These are phyloP conservation scores for Juglanconis oblonga DNA, from an alignment of 2,329 filamentous ascomycete species.

Conservation along the genomic window DNA sequence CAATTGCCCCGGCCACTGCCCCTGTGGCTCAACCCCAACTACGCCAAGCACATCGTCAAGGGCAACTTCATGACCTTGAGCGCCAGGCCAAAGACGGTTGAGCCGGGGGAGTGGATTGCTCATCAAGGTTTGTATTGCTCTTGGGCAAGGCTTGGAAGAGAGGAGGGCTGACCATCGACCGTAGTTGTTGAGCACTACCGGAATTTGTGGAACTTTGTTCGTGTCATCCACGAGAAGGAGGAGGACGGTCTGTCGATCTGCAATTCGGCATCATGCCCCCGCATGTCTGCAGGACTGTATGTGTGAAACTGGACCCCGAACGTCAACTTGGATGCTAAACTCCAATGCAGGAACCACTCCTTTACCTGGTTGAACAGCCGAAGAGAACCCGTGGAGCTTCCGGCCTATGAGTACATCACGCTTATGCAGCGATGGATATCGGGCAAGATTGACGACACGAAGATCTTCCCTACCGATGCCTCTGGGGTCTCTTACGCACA, in stretches of 20 bases:
- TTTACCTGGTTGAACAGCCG: constrained; percentile 95
- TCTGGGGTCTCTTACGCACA: constrained; percentile 65
- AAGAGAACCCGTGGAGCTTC: constrained; percentile 84
- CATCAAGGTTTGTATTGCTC: constrained; percentile 69
- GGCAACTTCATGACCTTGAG: constrained; percentile 97
- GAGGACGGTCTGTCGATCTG: constrained; percentile 75
- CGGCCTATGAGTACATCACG: constrained; percentile 89
- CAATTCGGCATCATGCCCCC: constrained; percentile 79
- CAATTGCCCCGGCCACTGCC: constrained; percentile 66
- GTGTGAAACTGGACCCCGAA: constrained; percentile 46
- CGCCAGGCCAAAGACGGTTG: constrained; percentile 87
- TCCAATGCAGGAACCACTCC: constrained; percentile 67
- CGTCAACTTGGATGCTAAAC: constrained; percentile 13
- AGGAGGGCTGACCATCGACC: constrained; percentile 6
- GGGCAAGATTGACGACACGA: constrained; percentile 86
- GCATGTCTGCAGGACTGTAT: constrained; percentile 92
- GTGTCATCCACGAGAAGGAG: constrained; percentile 83
- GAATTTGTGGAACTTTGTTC: constrained; percentile 83
- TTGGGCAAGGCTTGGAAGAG: neutral
- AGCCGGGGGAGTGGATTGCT: constrained; percentile 92
- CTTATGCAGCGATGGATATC: constrained; percentile 97
- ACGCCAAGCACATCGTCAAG: constrained; percentile 86
- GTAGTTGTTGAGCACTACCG: constrained; percentile 90
- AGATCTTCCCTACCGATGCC: constrained; percentile 86
- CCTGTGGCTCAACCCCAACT: constrained; percentile 71